phyloP scores from a whole-genome alignment of 2,329 filamentous ascomycete genomes.

The Epicoccum sorghinum region DNA sequence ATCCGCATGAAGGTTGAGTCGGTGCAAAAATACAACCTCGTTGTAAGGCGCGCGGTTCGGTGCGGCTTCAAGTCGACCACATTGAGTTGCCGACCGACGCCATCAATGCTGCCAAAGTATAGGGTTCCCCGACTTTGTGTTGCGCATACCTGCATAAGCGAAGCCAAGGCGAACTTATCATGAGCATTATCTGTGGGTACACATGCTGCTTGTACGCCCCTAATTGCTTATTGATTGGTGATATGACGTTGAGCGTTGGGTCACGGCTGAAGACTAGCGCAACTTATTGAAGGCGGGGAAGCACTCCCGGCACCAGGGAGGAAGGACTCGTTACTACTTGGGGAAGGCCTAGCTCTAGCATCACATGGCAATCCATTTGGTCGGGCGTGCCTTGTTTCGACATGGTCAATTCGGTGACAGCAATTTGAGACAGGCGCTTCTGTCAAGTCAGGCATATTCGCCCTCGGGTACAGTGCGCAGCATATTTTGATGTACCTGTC shows the following conservation, averaged over 20 bases:
- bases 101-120: slow-evolving; percentile 3
- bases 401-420: slow-evolving; percentile 5
- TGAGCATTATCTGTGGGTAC: slow-evolving; percentile 11
- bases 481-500: background rate
- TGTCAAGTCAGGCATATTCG: background rate
- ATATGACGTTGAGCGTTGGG: slow-evolving; percentile 20
- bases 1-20: too few species aligned
- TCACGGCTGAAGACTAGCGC: slow-evolving; percentile 17
- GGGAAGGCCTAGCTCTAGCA: slow-evolving; percentile 11
- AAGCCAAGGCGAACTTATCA: slow-evolving; percentile 11
- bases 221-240: slow-evolving; percentile 19
- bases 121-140: slow-evolving; percentile 16
- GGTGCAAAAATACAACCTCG: too few species aligned
- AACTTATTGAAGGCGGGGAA: slow-evolving; percentile 21
- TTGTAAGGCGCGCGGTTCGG: background rate
- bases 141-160: slow-evolving; percentile 25
- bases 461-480: background rate
- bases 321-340: background rate
- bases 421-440: slow-evolving; percentile 11
- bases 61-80: background rate
- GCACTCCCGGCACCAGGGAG: slow-evolving; percentile 19
- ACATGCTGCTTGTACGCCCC: slow-evolving; percentile 15
- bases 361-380: slow-evolving; percentile 13
- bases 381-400: slow-evolving; percentile 7
- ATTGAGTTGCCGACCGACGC: slow-evolving; percentile 6